phyloP scores from a whole-genome alignment of 2,329 filamentous ascomycete species.

The Tolypocladium nubicola region DNA sequence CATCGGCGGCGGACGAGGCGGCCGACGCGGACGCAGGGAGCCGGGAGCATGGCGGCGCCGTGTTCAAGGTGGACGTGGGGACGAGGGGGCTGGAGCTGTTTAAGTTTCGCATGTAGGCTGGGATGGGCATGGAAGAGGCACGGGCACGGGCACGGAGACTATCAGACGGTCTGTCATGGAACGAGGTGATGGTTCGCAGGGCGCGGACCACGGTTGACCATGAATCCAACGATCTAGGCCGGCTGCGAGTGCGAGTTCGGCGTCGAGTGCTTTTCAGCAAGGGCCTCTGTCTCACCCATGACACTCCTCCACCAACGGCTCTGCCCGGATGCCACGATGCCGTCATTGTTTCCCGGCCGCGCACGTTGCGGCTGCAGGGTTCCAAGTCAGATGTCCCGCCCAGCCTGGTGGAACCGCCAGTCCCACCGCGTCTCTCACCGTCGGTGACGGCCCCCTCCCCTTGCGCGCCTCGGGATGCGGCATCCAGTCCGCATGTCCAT shows the following conservation, averaged over 20 bases:
- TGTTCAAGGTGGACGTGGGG: slow-evolving; percentile 72
- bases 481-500: neutral
- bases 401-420: neutral
- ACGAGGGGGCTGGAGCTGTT: slow-evolving; percentile 52
- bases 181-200: too few relatives aligned
- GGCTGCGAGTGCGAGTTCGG: neutral
- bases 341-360: neutral
- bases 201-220: neutral
- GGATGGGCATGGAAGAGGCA: neutral
- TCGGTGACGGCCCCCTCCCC: neutral
- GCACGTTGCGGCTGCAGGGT: neutral
- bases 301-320: neutral
- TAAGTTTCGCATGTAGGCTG: slow-evolving; percentile 45
- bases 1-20: slow-evolving; percentile 55
- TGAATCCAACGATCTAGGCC: neutral
- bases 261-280: neutral
- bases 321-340: neutral
- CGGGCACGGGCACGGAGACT: too few relatives aligned
- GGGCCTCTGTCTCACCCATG: neutral
- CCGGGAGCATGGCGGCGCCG: slow-evolving; percentile 53
- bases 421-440: neutral
- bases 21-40: slow-evolving; percentile 50
- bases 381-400: neutral
- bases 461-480: neutral
- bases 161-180: neutral